Evolutionary conservation across 2,329 filamentous ascomycete genomes (phyloP).

Genomic region (Colletotrichum viniferum): DNA sequence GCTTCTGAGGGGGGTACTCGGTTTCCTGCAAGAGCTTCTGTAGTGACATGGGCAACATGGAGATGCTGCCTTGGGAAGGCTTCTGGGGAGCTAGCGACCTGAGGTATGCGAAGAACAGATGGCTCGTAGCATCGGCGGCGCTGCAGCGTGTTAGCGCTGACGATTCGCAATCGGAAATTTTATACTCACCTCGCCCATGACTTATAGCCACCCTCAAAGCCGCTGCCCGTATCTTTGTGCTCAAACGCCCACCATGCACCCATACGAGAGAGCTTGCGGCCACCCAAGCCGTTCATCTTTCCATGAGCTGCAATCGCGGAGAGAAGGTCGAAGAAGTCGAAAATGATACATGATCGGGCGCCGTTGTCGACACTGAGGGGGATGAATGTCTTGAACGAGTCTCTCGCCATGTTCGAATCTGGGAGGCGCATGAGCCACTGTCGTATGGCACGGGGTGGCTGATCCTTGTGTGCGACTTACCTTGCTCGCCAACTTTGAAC

Average conservation of each 20-base stretch:
- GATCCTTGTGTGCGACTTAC: slow-evolving; percentile 50
- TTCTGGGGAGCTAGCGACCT: slow-evolving; percentile 86
- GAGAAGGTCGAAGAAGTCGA: slow-evolving; percentile 94
- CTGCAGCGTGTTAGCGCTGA: slow-evolving; percentile 50
- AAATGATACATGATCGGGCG: slow-evolving; percentile 85
- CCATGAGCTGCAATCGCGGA: slow-evolving; percentile 90
- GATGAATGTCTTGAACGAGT: slow-evolving; percentile 96
- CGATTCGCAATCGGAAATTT: background rate
- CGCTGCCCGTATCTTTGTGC: slow-evolving; percentile 82
- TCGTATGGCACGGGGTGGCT: background rate
- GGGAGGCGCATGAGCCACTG: slow-evolving; percentile 14
- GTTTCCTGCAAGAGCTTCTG: slow-evolving; percentile 91
- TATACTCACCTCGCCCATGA: slow-evolving; percentile 76
- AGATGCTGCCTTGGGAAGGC: slow-evolving; percentile 76
- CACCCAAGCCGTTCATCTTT: slow-evolving; percentile 91
- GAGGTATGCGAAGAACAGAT: slow-evolving; percentile 97
- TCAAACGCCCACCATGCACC: slow-evolving; percentile 99
- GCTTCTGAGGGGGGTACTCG: slow-evolving; percentile 86
- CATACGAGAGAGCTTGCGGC: slow-evolving; percentile 91
- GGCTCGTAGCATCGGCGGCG: slow-evolving; percentile 93
- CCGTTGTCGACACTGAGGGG: slow-evolving; percentile 90
- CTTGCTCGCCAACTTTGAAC: slow-evolving; percentile 92
- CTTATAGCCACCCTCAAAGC: slow-evolving; percentile 94
- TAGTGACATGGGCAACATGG: slow-evolving; percentile 85
- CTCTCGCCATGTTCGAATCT: slow-evolving; percentile 91